Base-by-base conservation (phyloP, 208 protist species). In the Trypanosoma mega region DNA sequence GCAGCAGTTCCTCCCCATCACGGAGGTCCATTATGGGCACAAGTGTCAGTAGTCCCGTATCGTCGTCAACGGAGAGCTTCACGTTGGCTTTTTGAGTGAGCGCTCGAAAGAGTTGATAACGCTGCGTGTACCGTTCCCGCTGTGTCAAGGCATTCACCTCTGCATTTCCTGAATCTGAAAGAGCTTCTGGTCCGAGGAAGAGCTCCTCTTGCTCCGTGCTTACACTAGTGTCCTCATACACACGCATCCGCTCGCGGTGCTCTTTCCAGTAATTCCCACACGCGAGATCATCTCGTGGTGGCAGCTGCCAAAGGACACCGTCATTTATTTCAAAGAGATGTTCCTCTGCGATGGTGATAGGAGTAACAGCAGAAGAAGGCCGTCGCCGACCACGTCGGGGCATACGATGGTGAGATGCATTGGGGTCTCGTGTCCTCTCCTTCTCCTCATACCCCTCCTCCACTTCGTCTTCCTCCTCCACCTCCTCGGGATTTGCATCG, bases 251-350 rank as follows among this genome's bases (percentile, higher is more conserved):
- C 41, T 76, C 63, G 18, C 63, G 70, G 56, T 86, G 77, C 6
- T 54, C 9, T 43, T 60, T 63, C 84, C 82, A 94, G 78, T 92
- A 94, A 5, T 45, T 54, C 18, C 53, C 61, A 36, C 60, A 70
- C 0, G 79, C 72, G n/a, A 94, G 63, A 56, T 94, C 83, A 23
- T 92, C 82, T 0, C 53, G 3, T 23, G 87, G 80, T 26, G 89
- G 89, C 43, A 85, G 49, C 51, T 70, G 69, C 81, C 80, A 92
- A 9, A 49, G 57, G 5, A 93, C 69, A 26, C 75, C 89, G 44
- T 95, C 89, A 70, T 93, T 92, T 12, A 95, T 78, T 18, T 92
- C 68, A 58, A 95, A 95, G 29, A 95, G 72, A 54, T 95, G 89
- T 11, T 48, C 61, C 43, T 92, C 88, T 3, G 75, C 50, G 34